Evolutionary conservation across 441 rosid species (phyloP).

Genomic region (Brassica balearica): DNA sequence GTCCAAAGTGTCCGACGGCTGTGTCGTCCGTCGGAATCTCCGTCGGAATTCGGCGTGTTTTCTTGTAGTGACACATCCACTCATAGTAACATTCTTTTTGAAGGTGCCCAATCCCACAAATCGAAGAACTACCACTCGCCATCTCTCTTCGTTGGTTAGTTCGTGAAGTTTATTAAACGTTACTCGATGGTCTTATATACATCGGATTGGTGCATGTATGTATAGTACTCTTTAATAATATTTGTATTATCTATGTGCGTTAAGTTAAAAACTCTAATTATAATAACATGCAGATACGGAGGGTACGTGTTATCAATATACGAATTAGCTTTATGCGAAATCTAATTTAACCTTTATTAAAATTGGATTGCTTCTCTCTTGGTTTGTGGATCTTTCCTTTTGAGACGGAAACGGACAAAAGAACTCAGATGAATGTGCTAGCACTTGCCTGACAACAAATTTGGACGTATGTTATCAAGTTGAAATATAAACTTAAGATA

Average conservation of each 20-base stretch:
- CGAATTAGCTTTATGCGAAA: not conserved
- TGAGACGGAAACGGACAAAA: slow-evolving; percentile 20
- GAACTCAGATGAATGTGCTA: not conserved
- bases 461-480: not conserved
- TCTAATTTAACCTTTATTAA: not conserved
- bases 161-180: not conserved
- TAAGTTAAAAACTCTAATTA: not conserved
- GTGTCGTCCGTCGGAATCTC: too few species aligned
- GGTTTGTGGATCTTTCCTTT: slow-evolving; percentile 31
- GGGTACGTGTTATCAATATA: slow-evolving; percentile 2
- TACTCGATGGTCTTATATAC: not conserved
- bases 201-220: not conserved
- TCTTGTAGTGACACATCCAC: slow-evolving; percentile 44
- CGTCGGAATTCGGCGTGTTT: too few species aligned
- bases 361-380: slow-evolving; percentile 16
- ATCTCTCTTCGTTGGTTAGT: slow-evolving; percentile 22
- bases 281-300: not conserved
- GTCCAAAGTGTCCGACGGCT: too few species aligned
- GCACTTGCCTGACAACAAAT: slow-evolving; percentile 2
- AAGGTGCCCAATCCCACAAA: slow-evolving; percentile 25
- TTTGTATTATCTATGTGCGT: not conserved
- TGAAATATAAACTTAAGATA: not conserved
- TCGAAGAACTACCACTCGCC: slow-evolving; percentile 10
- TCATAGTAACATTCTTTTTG: slow-evolving; percentile 47
- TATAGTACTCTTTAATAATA: not conserved